Evolutionary conservation across 768 basidiomycete genomes (phyloP).

Genomic region (Coprinopsis marcescibilis): DNA sequence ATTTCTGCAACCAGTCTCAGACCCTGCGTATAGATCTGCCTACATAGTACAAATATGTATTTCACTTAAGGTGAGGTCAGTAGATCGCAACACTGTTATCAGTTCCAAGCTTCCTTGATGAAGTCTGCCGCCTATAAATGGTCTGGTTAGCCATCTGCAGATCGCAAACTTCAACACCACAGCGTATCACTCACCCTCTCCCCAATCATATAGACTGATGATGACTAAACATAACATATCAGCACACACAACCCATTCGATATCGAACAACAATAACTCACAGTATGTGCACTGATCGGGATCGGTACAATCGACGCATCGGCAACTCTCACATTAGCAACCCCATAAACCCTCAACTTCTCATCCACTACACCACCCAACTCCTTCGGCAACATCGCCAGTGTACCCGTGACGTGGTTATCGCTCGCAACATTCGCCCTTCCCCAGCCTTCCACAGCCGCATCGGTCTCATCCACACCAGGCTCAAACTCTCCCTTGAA

Average conservation of each 20-base stretch:
- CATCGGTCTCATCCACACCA: constrained; percentile 16
- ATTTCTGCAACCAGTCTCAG: too few relatives aligned
- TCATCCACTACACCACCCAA: constrained; percentile 34
- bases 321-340: constrained; percentile 28
- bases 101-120: constrained; percentile 4
- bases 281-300: constrained; percentile 27
- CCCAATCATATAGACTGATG: constrained; percentile 26
- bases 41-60: too few relatives aligned
- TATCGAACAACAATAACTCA: constrained; percentile 11
- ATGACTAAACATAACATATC: constrained; percentile 10
- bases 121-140: constrained; percentile 12
- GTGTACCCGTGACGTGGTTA: constrained; percentile 30
- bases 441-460: constrained; percentile 21
- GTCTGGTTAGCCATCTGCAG: not conserved
- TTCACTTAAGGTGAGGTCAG: too few relatives aligned
- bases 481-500: constrained; percentile 28
- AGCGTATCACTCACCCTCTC: constrained; percentile 18
- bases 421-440: constrained; percentile 23
- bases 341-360: constrained; percentile 30
- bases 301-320: constrained; percentile 30
- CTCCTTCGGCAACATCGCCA: constrained; percentile 34
- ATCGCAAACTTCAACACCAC: not conserved
- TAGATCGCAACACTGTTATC: too few relatives aligned
- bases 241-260: constrained; percentile 3
- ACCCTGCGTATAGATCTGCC: too few relatives aligned